Conservation (phyloP, 176 grass and related monocot species). For the Triticum dicoccoides region DNA sequence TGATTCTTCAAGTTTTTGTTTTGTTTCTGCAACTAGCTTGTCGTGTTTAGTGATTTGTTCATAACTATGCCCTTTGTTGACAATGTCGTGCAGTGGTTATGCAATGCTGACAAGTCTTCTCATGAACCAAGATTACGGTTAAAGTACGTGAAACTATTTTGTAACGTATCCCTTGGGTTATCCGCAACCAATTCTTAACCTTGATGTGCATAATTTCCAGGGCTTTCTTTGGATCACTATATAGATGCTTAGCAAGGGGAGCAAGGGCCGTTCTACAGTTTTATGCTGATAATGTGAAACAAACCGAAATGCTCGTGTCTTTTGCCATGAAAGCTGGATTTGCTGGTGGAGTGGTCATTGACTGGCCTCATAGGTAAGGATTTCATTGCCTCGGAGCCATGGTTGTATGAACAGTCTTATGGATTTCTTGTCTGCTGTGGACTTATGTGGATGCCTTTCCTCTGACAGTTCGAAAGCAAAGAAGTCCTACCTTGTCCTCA, state of each 20-base stretch:
- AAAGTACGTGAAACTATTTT: slow-evolving; percentile 49
- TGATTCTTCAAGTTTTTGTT: slow-evolving; percentile 7
- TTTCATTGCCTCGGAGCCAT: not conserved
- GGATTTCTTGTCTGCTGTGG: not conserved
- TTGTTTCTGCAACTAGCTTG: not conserved
- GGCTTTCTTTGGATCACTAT: slow-evolving; percentile 96
- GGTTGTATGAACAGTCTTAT: not conserved
- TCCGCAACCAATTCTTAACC: not conserved
- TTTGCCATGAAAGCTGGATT: slow-evolving; percentile 97
- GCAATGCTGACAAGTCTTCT: slow-evolving; percentile 92
- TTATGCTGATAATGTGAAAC: slow-evolving; percentile 93
- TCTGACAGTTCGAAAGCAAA: slow-evolving; percentile 88
- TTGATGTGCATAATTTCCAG: slow-evolving; percentile 40
- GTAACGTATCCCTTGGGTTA: not conserved
- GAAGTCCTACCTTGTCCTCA: slow-evolving; percentile 95
- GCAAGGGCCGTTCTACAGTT: slow-evolving; percentile 94
- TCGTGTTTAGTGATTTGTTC: not conserved
- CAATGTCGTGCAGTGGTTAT: slow-evolving; percentile 72
- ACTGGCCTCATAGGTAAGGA: slow-evolving; percentile 87
- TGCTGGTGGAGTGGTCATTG: slow-evolving; percentile 86
- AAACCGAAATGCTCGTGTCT: slow-evolving; percentile 94
- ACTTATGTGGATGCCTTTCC: slow-evolving; percentile 21
- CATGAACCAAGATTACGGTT: slow-evolving; percentile 91
- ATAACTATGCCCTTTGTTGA: not conserved
- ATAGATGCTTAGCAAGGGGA: slow-evolving; percentile 92